These are phyloP conservation scores for Collybiopsis luxurians DNA, from an alignment of 768 basidiomycete species.

Conservation along the genomic window DNA sequence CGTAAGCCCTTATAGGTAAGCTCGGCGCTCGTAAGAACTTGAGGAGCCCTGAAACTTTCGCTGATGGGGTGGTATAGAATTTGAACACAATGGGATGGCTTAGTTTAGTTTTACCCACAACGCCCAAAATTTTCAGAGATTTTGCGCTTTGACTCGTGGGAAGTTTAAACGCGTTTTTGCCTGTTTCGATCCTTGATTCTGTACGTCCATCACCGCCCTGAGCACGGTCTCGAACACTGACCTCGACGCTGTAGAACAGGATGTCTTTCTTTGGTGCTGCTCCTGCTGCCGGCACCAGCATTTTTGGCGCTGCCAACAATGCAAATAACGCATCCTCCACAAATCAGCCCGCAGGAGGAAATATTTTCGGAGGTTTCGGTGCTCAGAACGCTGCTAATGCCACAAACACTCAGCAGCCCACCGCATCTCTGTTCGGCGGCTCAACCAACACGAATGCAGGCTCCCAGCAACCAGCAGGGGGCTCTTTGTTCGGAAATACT, in stretches of 20 bases:
- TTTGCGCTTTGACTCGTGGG: too few species aligned
- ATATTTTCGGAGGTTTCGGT: slow-evolving; percentile 2
- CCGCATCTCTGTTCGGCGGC: slow-evolving; percentile 10
- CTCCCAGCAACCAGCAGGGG: slow-evolving; percentile 1
- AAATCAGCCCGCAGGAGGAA: slow-evolving; percentile 4
- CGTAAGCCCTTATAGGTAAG: too few species aligned
- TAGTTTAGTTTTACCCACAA: too few species aligned
- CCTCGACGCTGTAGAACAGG: neutral
- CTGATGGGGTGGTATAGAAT: too few species aligned
- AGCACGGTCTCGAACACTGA: too few species aligned
- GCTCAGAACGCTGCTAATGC: neutral
- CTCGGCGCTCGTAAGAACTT: too few species aligned
- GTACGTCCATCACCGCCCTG: too few species aligned
- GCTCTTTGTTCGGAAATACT: slow-evolving; percentile 1
- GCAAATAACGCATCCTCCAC: neutral
- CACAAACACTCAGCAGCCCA: slow-evolving; percentile 8
- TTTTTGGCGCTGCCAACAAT: slow-evolving; percentile 2
- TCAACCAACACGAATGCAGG: neutral
- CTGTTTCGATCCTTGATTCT: too few species aligned
- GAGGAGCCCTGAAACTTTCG: too few species aligned
- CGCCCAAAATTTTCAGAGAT: too few species aligned
- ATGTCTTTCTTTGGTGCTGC: slow-evolving; percentile 7
- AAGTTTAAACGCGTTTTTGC: too few species aligned
- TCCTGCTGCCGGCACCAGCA: slow-evolving; percentile 1
- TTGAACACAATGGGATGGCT: too few species aligned